Percentiles rank a stretch among this genome's conserved stretches.
These are phyloP conservation scores for Flaveria linearis DNA, from an alignment of 129 eudicot species.

Conservation along the genomic window DNA sequence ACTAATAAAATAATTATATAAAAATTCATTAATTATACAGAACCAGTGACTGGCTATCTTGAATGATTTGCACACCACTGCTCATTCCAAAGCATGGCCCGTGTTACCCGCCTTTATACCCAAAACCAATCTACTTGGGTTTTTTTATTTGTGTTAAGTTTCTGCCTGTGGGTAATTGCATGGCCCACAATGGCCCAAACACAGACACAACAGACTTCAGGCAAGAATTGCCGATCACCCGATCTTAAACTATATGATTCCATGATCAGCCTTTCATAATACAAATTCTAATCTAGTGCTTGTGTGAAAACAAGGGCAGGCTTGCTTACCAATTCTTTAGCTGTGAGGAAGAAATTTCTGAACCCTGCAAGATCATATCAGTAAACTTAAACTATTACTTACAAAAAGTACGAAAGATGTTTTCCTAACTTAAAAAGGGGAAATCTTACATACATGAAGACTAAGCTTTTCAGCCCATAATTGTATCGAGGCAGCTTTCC, in stretches of 20 bases:
- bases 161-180: neutral
- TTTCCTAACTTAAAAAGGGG: neutral
- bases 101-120: neutral
- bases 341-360: conserved; percentile 87
- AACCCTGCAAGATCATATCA: conserved; percentile 55
- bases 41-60: neutral
- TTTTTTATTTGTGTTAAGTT: neutral
- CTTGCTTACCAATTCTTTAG: conserved; percentile 82
- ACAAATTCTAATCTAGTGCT: conserved; percentile 1
- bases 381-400: conserved; percentile 20
- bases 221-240: neutral
- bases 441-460: conserved; percentile 61
- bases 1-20: neutral
- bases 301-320: conserved; percentile 9
- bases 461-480: conserved; percentile 78
- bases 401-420: neutral
- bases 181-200: neutral
- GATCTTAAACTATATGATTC: neutral
- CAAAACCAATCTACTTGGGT: neutral
- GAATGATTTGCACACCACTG: conserved; percentile 1
- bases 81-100: conserved; percentile 10
- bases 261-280: neutral
- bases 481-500: conserved; percentile 53
- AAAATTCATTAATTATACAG: neutral
- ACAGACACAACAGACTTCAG: neutral